These are phyloP conservation scores for Cladobotryum mycophilum DNA, from an alignment of 2,329 filamentous ascomycete genomes.

Conservation along the genomic window DNA sequence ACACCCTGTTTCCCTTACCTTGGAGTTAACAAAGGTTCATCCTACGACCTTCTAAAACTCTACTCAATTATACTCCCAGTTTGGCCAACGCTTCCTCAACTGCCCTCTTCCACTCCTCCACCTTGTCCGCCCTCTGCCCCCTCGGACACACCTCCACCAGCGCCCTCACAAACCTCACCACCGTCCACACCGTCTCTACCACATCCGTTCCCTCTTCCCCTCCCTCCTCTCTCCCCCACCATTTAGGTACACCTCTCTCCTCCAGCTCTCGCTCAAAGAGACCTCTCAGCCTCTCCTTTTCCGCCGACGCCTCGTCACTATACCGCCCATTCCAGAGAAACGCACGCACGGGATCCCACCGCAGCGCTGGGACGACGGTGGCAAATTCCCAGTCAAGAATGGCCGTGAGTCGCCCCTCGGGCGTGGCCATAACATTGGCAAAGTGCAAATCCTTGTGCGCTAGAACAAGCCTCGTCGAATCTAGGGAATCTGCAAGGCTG, in stretches of 20 bases:
- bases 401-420: constrained; percentile 21
- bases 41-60: too few species aligned
- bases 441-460: constrained; percentile 34
- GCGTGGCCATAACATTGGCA: constrained; percentile 30
- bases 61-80: constrained; percentile 10
- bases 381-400: constrained; percentile 35
- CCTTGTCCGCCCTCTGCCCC: constrained; percentile 17
- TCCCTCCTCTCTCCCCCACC: constrained; percentile 15
- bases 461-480: constrained; percentile 16
- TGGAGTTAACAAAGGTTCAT: too few species aligned
- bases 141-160: constrained; percentile 24
- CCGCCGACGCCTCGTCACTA: constrained; percentile 15
- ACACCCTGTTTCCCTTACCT: too few species aligned
- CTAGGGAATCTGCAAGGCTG: constrained; percentile 12
- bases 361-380: constrained; percentile 26
- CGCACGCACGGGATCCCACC: constrained; percentile 32
- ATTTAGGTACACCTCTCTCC: constrained; percentile 13
- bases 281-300: constrained; percentile 18
- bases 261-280: constrained; percentile 21
- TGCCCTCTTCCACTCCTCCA: constrained; percentile 16
- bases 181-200: constrained; percentile 23
- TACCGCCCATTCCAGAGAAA: not conserved
- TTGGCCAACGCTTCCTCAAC: constrained; percentile 10
- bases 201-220: constrained; percentile 7
- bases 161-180: constrained; percentile 21